These are phyloP conservation scores for Xylaria sp. DNA, from an alignment of 2,329 filamentous ascomycete genomes.

Conservation along the genomic window DNA sequence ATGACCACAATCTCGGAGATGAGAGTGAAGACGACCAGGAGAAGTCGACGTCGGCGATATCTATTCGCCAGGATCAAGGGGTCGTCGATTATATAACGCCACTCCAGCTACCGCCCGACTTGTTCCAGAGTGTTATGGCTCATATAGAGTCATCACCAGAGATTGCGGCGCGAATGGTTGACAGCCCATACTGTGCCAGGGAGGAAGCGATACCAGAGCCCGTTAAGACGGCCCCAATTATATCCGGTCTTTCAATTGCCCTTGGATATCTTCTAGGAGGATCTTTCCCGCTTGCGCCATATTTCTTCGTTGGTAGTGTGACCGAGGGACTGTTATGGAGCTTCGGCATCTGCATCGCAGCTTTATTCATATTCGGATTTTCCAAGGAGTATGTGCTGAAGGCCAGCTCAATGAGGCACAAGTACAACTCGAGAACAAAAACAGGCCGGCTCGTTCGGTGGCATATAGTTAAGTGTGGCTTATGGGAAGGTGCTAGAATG, in stretches of 20 bases:
- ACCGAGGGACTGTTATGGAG: conserved; percentile 67
- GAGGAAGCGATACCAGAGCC: conserved; percentile 53
- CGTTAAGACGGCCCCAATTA: conserved; percentile 55
- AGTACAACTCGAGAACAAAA: conserved; percentile 44
- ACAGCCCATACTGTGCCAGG: conserved; percentile 6
- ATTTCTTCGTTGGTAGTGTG: conserved; percentile 67
- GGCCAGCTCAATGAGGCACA: conserved; percentile 13
- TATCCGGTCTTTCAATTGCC: conserved; percentile 73
- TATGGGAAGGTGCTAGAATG: conserved; percentile 66
- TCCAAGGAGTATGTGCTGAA: conserved; percentile 65
- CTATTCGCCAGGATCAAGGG: background rate
- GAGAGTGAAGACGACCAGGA: conserved; percentile 52
- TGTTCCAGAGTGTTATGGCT: conserved; percentile 41
- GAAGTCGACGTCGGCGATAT: conserved; percentile 27
- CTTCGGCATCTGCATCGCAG: conserved; percentile 68
- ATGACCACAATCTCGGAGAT: background rate
- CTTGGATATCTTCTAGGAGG: conserved; percentile 77
- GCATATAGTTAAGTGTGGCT: conserved; percentile 44
- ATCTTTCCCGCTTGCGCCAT: conserved; percentile 76
- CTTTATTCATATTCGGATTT: conserved; percentile 73
- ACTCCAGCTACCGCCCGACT: conserved; percentile 43
- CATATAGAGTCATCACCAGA: conserved; percentile 41
- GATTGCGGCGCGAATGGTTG: conserved; percentile 25
- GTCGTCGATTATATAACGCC: conserved; percentile 44
- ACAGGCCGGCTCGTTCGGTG: conserved; percentile 52